These are phyloP conservation scores for Cutaneotrichosporon dermatis DNA, from an alignment of 1,284 basidiomycete species.

Conservation along the genomic window DNA sequence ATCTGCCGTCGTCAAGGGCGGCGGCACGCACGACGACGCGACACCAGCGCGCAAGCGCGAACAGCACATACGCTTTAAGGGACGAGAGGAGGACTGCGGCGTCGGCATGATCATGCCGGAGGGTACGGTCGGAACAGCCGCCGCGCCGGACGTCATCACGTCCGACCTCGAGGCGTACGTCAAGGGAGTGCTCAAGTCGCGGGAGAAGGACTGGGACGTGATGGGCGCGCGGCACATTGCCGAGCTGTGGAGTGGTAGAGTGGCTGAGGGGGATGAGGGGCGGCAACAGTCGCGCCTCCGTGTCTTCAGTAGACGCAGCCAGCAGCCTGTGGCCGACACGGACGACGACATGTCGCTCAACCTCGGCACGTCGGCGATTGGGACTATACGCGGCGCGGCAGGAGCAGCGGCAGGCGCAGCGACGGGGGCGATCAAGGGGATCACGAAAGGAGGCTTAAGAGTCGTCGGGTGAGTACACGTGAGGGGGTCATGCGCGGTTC, in stretches of 20 bases:
- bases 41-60: constrained; percentile 38
- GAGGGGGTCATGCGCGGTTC: no score
- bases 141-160: constrained; percentile 42
- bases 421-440: constrained; percentile 32
- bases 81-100: constrained; percentile 23
- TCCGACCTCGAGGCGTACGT: constrained; percentile 42
- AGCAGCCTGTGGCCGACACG: constrained; percentile 1
- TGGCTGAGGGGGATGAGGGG: constrained; percentile 11
- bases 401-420: constrained; percentile 15
- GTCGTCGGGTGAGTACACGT: constrained; percentile 30
- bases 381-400: constrained; percentile 8
- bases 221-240: constrained; percentile 42
- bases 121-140: constrained; percentile 35
- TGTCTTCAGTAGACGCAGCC: constrained; percentile 8
- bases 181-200: constrained; percentile 35
- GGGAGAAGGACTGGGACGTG: constrained; percentile 42
- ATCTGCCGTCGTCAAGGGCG: constrained; percentile 39
- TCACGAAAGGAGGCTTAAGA: constrained; percentile 25
- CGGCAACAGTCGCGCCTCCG: not conserved
- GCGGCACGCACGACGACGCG: constrained; percentile 24
- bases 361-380: constrained; percentile 2
- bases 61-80: constrained; percentile 31
- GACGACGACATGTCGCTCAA: constrained; percentile 10
- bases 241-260: constrained; percentile 38
- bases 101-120: constrained; percentile 36